Conservation (phyloP, 768 basidiomycete genomes). For the Psilocybe cyanescens region DNA sequence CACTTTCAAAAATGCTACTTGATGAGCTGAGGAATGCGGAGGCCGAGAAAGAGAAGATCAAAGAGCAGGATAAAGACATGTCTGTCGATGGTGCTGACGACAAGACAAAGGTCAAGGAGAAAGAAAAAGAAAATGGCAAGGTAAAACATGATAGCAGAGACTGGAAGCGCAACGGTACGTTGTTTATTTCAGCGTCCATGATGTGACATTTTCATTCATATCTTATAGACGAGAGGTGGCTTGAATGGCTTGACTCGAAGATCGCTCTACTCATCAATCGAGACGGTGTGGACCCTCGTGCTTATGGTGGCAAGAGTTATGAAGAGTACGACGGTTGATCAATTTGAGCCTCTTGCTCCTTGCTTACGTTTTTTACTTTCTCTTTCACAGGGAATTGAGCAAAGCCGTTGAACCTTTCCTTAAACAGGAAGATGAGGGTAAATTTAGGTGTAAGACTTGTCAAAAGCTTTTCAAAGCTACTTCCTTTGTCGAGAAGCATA, state of each 20-base stretch:
- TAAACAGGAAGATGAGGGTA: slow-evolving; percentile 96
- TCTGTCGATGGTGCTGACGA: slow-evolving; percentile 29
- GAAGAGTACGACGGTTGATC: slow-evolving; percentile 66
- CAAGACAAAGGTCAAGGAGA: slow-evolving; percentile 42
- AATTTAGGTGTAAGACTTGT: slow-evolving; percentile 96
- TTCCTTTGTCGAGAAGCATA: slow-evolving; percentile 97
- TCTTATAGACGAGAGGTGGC: slow-evolving; percentile 80
- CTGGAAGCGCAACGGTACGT: slow-evolving; percentile 69
- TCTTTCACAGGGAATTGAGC: slow-evolving; percentile 67
- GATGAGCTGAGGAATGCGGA: slow-evolving; percentile 67
- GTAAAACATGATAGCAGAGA: slow-evolving; percentile 40
- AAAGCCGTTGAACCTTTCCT: slow-evolving; percentile 80
- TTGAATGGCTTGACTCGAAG: slow-evolving; percentile 88
- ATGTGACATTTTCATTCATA: slow-evolving; percentile 11
- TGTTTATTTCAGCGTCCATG: slow-evolving; percentile 9
- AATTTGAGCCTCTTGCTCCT: not conserved
- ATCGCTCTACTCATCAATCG: slow-evolving; percentile 79
- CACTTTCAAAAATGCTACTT: slow-evolving; percentile 61
- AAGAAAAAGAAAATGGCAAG: slow-evolving; percentile 35
- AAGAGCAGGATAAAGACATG: slow-evolving; percentile 43
- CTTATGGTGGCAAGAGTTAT: slow-evolving; percentile 87
- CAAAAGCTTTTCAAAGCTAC: slow-evolving; percentile 98
- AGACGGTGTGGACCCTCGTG: slow-evolving; percentile 80
- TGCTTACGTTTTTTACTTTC: slow-evolving; percentile 9
- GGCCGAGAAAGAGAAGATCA: slow-evolving; percentile 48